These are phyloP conservation scores for Gossypium gossypioides DNA, from an alignment of 441 rosid genomes.

Conservation along the genomic window DNA sequence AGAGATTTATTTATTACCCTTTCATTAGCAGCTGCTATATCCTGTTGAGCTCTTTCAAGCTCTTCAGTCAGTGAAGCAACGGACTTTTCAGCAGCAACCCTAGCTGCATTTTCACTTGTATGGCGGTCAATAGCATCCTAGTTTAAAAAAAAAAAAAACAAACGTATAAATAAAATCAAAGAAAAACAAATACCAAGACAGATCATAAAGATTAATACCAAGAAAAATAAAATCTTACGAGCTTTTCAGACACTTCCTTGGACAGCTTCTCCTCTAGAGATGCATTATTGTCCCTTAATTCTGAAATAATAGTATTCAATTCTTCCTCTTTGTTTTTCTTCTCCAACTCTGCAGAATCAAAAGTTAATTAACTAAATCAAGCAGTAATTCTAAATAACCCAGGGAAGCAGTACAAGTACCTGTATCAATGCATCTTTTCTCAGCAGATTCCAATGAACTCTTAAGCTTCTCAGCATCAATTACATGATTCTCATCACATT, in stretches of 20 bases:
- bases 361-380: constrained; percentile 8
- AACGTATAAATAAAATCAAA: not conserved
- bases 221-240: constrained; percentile 50
- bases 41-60: constrained; percentile 60
- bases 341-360: constrained; percentile 40
- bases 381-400: not conserved
- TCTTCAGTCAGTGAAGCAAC: constrained; percentile 57
- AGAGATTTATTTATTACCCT: constrained; percentile 38
- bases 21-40: constrained; percentile 53
- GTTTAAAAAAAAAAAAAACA: not conserved
- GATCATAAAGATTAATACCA: not conserved
- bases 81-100: constrained; percentile 52
- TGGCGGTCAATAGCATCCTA: constrained; percentile 65
- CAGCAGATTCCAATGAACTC: constrained; percentile 46
- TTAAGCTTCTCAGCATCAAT: constrained; percentile 53
- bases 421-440: constrained; percentile 43
- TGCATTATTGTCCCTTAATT: constrained; percentile 39
- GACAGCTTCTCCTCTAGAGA: constrained; percentile 44
- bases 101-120: constrained; percentile 49
- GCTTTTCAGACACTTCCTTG: constrained; percentile 60
- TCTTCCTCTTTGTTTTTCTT: constrained; percentile 51
- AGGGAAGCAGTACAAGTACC: constrained; percentile 27
- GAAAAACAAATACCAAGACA: not conserved
- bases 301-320: constrained; percentile 29
- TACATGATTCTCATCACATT: constrained; percentile 46